These are phyloP conservation scores for Trichoderma reesei DNA, from an alignment of 495 filamentous ascomycete genomes.

Conservation along the genomic window DNA sequence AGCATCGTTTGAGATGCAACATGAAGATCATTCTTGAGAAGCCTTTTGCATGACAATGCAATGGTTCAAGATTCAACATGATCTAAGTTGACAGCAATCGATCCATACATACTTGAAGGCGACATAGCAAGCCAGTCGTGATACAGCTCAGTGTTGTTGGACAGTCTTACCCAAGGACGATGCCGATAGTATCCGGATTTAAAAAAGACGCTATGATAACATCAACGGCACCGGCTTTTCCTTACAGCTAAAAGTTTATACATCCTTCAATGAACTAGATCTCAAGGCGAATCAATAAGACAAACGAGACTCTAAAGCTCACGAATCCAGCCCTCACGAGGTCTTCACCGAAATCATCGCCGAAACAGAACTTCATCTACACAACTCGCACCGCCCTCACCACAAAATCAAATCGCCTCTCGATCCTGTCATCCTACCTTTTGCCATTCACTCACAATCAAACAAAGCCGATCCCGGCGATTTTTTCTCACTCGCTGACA, in stretches of 20 bases:
- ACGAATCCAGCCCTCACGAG: neutral
- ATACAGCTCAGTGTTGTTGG: neutral
- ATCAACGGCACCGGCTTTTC: neutral
- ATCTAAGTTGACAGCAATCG: too few relatives aligned
- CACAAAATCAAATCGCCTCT: neutral
- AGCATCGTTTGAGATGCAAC: too few relatives aligned
- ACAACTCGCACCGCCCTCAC: neutral
- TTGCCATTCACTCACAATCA: neutral
- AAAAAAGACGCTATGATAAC: constrained; percentile 8
- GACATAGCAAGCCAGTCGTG: too few relatives aligned
- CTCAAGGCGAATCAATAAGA: neutral
- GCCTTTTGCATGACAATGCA: too few relatives aligned
- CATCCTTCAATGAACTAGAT: neutral
- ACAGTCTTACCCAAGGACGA: neutral
- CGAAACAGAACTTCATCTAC: neutral
- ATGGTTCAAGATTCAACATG: too few relatives aligned
- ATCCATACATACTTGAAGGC: too few relatives aligned
- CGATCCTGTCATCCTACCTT: neutral
- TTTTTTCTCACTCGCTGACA: neutral
- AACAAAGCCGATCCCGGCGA: constrained; percentile 1
- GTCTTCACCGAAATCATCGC: too few relatives aligned
- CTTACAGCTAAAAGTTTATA: neutral
- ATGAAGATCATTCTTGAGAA: too few relatives aligned
- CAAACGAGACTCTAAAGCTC: neutral
- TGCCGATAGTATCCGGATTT: constrained; percentile 7